Base-by-base conservation (phyloP, 768 basidiomycete species). In the Boletus huronensis region DNA sequence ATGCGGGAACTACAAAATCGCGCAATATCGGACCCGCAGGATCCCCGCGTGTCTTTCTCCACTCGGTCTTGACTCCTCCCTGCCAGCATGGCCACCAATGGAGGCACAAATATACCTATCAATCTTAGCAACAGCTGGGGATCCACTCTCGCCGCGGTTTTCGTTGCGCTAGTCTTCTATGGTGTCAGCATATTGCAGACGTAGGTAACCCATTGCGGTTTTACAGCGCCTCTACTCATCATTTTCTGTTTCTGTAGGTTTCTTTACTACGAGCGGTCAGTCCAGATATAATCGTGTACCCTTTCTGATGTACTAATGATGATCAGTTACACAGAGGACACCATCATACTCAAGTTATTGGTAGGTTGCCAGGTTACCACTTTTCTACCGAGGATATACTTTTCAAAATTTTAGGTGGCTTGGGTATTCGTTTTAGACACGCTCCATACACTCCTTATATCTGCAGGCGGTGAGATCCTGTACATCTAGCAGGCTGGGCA, bases 151-250 rank as follows among this genome's bases (percentile, higher is more conserved):
- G 61, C 59, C 1, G 52, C 45, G 5, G 50, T 59, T 28, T 66
- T 59, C 14, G 53, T 55, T 28, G 63, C 67, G 29, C 48, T 66
- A 4, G 39, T 61, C 35, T 45, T 67, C n/a, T 66, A 66, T 53
- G 58, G 64, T 11, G 21, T 65, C 52, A 65, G 64, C 48, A 58
- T 65, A 60, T 42, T 63, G 19, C 64, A 66, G 52, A 64, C 61
- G 64, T 66, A 42, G 26, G 64, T 52, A 19, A n/a, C n/a, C 11
- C 9, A 11, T 34, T 34, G 26, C 32, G 11, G 44, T 28, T 43
- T 42, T 39, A 19, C 14, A 28, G 23, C 4, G 14, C 23, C 26
- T 25, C 6, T 56, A 7, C 19, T 43, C 5, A 48, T 47, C 35
- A 19, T 16, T 21, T 46, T n/a, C 19, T 40, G 28, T 36, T 29